phyloP scores from a whole-genome alignment of 768 basidiomycete species.

The Russula ochroleuca region DNA sequence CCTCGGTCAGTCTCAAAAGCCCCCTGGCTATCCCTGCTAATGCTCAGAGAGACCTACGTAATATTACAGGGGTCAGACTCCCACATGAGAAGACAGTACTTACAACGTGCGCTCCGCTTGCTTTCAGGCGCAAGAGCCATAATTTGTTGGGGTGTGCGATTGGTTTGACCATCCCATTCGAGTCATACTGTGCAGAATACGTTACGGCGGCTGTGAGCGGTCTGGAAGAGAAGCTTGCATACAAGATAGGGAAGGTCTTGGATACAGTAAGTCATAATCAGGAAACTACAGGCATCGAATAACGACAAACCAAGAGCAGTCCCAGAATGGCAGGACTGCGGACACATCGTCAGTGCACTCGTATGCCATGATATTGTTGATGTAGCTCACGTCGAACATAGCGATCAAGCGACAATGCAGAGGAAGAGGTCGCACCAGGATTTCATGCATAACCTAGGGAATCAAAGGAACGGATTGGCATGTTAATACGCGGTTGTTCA shows the following conservation, averaged over 20 bases:
- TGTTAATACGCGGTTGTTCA: background rate
- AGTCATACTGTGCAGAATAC: background rate
- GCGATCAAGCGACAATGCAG: constrained; percentile 4
- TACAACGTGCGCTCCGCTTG: background rate
- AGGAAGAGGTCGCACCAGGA: constrained; percentile 7
- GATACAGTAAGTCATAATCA: constrained; percentile 1
- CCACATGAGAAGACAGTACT: background rate
- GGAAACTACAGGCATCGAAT: background rate
- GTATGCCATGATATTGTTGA: background rate
- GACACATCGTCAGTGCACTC: background rate
- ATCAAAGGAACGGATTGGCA: background rate
- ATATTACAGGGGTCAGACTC: background rate
- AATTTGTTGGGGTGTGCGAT: background rate
- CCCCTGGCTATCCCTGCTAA: background rate
- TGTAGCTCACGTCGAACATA: constrained; percentile 6
- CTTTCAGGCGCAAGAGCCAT: background rate
- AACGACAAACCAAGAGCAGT: constrained; percentile 4
- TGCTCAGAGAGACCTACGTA: background rate
- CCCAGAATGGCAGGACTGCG: constrained; percentile 7
- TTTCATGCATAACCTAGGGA: background rate
- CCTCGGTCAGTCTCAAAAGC: background rate
- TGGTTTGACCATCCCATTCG: background rate
- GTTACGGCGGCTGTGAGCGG: background rate
- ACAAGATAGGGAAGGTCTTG: constrained; percentile 8
- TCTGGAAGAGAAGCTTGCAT: background rate